Evolutionary conservation across 306 rosid genomes (phyloP), one percentile per base, ranked within the genome.

Genomic region (Corylus heterophylla): DNA sequence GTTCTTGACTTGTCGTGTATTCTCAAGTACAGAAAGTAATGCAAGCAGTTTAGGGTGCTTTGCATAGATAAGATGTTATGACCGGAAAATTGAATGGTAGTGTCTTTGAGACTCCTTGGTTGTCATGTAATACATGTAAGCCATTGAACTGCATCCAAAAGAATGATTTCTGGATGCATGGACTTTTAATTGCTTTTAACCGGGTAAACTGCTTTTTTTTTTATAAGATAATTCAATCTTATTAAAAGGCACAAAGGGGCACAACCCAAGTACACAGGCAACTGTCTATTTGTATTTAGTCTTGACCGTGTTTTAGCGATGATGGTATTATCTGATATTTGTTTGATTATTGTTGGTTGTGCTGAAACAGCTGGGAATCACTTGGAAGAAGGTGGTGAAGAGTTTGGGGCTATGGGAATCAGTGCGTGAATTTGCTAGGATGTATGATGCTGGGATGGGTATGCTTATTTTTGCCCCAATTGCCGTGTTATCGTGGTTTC

Each of bases 361-460:
- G 12, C 47, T 76, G 13, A 77, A 78, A 86, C 92, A 95, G 98
- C 52, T 95, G 73, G 98, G 96, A 35, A 84, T 95, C 69, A 76
- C 98, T 18, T 95, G 98, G 98, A 95, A 45, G 91, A 89, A 44
- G 82, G 42, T 91, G 13, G 86, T 91, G 12, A 68, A 79, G 85
- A 83, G 71, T 45, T 87, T 95, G 3, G 98, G 98, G 8, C 61
- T 95, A 88, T 95, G 98, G 98, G 98, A 93, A 62, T 92, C 95
- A 4, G 92, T 95, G 61, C 94, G 98, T 7, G 97, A 95, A 85
- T 95, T 95, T 78, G 96, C 92, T 22, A 88, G 98, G 81, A 84
- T 95, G 92, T 95, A 92, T 71, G 98, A 95, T 84, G 98, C 98
- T n/a, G 97, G 94, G 70, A 95, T 95, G 98, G 98, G 98, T 8